Evolutionary conservation across 2,329 filamentous ascomycete species (phyloP).

Genomic region (Leptoxyphium fumago): DNA sequence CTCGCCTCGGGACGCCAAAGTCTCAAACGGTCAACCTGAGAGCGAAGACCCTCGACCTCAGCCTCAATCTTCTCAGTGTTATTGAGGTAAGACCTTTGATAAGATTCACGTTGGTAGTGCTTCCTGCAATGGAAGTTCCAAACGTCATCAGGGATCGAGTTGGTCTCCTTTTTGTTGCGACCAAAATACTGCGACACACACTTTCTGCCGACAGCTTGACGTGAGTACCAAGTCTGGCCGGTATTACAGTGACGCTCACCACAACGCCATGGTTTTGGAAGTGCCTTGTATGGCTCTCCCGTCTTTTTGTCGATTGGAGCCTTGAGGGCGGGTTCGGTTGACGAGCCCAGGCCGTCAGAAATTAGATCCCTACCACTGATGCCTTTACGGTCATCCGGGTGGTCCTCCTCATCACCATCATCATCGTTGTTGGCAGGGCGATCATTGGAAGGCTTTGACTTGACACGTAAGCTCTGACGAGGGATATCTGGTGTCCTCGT

Average conservation of each 20-base stretch:
- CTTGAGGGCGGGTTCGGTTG: background rate
- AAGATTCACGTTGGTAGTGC: conserved; percentile 53
- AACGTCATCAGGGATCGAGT: conserved; percentile 50
- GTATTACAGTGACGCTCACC: conserved; percentile 7
- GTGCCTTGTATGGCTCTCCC: background rate
- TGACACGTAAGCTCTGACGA: no score
- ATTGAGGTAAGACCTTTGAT: conserved; percentile 3
- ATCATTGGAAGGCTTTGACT: background rate
- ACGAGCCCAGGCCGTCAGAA: background rate
- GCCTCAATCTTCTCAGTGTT: background rate
- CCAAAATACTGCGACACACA: conserved; percentile 71
- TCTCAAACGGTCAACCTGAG: conserved; percentile 1
- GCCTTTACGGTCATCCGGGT: background rate
- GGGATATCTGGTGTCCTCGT: no score
- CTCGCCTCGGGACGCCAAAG: conserved; percentile 17
- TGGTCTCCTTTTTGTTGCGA: conserved; percentile 65
- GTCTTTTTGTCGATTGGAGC: background rate
- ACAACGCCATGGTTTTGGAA: conserved; percentile 4
- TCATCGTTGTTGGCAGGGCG: background rate
- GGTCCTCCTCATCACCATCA: background rate
- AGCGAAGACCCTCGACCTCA: background rate
- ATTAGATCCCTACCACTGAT: background rate
- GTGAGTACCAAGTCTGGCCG: conserved; percentile 2
- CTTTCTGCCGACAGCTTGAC: conserved; percentile 37
- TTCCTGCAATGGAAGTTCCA: conserved; percentile 72